phyloP scores from a whole-genome alignment of 129 eudicot species.

The Escallonia rubra region DNA sequence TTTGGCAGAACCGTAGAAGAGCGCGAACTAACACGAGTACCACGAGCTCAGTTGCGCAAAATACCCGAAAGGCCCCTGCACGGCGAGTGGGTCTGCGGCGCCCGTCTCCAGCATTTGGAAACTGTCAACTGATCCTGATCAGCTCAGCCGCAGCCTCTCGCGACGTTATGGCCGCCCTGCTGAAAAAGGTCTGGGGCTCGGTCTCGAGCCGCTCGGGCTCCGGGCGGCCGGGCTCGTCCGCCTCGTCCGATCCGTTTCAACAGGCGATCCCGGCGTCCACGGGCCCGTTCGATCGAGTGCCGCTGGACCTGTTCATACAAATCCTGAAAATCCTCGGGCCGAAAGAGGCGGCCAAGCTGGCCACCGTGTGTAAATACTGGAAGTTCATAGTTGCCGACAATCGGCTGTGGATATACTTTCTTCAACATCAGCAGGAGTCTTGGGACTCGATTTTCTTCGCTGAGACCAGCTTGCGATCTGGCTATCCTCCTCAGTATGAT shows the following conservation, averaged over 20 bases:
- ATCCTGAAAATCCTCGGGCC: conserved; percentile 71
- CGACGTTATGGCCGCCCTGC: conserved; percentile 26
- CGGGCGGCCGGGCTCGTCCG: conserved; percentile 1
- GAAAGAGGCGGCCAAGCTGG: conserved; percentile 60
- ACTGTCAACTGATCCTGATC: no score
- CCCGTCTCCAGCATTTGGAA: no score
- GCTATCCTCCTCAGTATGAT: conserved; percentile 64
- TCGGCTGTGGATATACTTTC: conserved; percentile 68
- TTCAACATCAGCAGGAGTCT: conserved; percentile 47
- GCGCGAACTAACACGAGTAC: no score
- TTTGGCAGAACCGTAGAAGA: no score
- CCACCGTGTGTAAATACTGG: conserved; percentile 69
- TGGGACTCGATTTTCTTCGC: conserved; percentile 81
- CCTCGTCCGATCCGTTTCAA: conserved; percentile 21
- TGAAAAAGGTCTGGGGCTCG: conserved; percentile 51
- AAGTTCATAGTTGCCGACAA: conserved; percentile 54
- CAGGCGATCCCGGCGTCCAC: conserved; percentile 41
- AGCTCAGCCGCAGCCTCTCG: no score
- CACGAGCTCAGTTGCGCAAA: no score
- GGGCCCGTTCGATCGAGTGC: conserved; percentile 73
- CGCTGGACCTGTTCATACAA: conserved; percentile 52
- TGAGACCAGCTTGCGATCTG: conserved; percentile 61
- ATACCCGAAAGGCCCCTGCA: no score
- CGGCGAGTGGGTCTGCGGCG: no score
- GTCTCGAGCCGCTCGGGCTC: conserved; percentile 34